Evolutionary conservation across 139 green algal genomes (phyloP), one percentile per base, ranked within the genome.

Genomic region (Mychonastes homosphaera): DNA sequence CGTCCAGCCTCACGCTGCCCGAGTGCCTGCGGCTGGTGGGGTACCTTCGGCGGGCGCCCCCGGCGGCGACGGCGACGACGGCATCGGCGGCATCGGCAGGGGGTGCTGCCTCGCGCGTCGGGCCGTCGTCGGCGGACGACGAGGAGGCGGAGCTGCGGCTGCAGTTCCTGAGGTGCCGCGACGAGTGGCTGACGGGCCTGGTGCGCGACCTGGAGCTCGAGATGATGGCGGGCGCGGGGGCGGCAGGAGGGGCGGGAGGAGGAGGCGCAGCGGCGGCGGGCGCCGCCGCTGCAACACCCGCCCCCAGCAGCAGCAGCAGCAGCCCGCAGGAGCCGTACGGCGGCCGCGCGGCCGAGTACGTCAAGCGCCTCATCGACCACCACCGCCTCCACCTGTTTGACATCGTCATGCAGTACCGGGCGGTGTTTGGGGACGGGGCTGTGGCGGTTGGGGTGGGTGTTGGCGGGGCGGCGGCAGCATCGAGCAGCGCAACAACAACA

Each of bases 381-480:
- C 86, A 97, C 65, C 79, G 93, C 36, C 76, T 97, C 67, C 88
- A 98, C 58, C 66, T 98, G n/a, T 98, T 97, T 62, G 93, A 99
- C 60, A 82, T 95, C 28, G 83, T 95, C 28, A 98, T 95, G 87
- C 91, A 99, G 80, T 99, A 95, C 76, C 58, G 84, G 0, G 89
- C 92, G 21, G 87, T 99, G 56, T 99, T 99, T 63, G 76, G 80
- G n/a, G 87, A 96, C 51, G 79, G 21, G 10, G 49, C 28, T 51
- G 18, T 27, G 4, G 38, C 7, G 33, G 39, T 15, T 23, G 4
- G 50, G 6, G 50, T 0, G 19, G 34, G 38, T 21, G 28, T 16
- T 33, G 62, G 29, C 21, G 33, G 19, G 24, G 38, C n/a, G 7
- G 28, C 10, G 27, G 36, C 12, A 44, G 36, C 36, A 44, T 13